Evolutionary conservation across 495 filamentous ascomycete species (phyloP).

Genomic region (Neurospora cerealis): DNA sequence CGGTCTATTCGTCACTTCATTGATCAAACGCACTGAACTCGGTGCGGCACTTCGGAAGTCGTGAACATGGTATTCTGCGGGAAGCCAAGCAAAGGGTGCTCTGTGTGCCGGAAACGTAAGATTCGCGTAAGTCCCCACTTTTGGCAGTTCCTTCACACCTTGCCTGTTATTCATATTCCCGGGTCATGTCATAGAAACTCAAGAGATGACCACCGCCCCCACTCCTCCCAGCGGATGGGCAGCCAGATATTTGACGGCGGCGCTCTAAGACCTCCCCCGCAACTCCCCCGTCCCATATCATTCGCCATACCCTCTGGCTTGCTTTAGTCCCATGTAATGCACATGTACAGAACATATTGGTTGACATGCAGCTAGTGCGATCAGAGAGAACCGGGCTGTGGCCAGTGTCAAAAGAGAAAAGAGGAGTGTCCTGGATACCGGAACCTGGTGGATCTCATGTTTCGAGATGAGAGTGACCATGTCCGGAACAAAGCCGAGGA

Average conservation of each 20-base stretch:
- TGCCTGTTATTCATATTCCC: background rate
- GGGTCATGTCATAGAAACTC: background rate
- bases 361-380: constrained; percentile 45
- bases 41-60: background rate
- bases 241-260: background rate
- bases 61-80: constrained; percentile 60
- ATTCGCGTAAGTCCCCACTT: constrained; percentile 26
- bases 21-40: background rate
- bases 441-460: constrained; percentile 58
- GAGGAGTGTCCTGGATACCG: constrained; percentile 61
- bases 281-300: background rate
- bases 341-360: background rate
- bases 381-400: constrained; percentile 52
- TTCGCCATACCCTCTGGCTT: background rate
- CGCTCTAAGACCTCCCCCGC: background rate
- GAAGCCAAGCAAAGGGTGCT: constrained; percentile 60
- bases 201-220: background rate
- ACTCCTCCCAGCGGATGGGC: background rate
- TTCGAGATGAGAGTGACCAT: constrained; percentile 61
- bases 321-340: background rate
- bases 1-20: background rate
- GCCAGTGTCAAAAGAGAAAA: constrained; percentile 54
- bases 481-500: constrained; percentile 54
- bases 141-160: background rate
- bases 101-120: constrained; percentile 48